phyloP scores from a whole-genome alignment of 169 alveolate genomes.

The Neospora caninum region DNA sequence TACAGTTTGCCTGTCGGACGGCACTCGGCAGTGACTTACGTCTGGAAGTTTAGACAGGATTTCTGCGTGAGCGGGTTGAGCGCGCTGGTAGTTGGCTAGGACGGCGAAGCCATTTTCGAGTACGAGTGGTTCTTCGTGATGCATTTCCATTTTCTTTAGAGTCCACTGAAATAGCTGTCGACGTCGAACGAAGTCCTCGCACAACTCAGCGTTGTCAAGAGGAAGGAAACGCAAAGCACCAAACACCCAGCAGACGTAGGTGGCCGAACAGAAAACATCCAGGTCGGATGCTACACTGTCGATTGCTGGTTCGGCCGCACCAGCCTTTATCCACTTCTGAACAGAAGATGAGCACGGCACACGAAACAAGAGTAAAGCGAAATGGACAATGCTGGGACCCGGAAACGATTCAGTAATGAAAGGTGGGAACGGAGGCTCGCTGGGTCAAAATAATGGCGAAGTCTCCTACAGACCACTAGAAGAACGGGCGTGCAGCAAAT shows the following conservation, averaged over 20 bases:
- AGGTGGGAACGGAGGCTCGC: too few relatives aligned
- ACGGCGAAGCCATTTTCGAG: conserved; percentile 53
- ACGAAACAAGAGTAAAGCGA: not conserved
- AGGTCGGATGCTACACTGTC: conserved; percentile 13
- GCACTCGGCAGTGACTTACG: not conserved
- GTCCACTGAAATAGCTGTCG: not conserved
- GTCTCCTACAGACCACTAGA: too few relatives aligned
- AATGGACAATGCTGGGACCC: too few relatives aligned
- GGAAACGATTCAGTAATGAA: too few relatives aligned
- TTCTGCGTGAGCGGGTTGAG: conserved; percentile 23
- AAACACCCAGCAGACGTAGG: conserved; percentile 47
- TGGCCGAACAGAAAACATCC: not conserved
- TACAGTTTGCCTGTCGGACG: too few relatives aligned
- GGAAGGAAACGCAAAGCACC: conserved; percentile 51
- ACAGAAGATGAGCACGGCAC: not conserved
- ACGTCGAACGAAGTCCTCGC: conserved; percentile 30
- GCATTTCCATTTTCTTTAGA: conserved; percentile 36
- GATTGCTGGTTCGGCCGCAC: conserved; percentile 39
- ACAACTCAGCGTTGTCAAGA: conserved; percentile 8
- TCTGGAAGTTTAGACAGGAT: not conserved
- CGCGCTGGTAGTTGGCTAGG: conserved; percentile 52
- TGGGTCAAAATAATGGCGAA: too few relatives aligned
- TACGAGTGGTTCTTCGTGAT: conserved; percentile 30
- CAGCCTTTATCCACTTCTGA: conserved; percentile 21
- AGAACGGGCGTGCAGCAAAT: too few relatives aligned